phyloP scores from a whole-genome alignment of 1,284 basidiomycete species.

The Gomphus sp. region DNA sequence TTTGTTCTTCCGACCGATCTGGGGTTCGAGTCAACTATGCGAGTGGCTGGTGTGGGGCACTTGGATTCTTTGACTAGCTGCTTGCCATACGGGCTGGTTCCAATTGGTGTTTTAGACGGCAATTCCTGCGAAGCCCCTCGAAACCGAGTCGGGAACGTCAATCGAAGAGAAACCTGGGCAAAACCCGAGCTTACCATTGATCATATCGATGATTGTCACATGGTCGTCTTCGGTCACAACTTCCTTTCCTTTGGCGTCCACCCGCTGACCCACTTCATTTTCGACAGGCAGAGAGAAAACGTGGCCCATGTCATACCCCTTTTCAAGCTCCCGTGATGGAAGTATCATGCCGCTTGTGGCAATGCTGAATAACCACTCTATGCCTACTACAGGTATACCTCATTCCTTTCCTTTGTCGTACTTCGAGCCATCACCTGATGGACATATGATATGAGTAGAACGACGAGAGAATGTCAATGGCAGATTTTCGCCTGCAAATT shows the following conservation, averaged over 20 bases:
- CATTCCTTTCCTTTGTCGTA: conserved; percentile 67
- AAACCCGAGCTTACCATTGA: conserved; percentile 6
- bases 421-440: conserved; percentile 55
- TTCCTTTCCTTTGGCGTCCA: neutral
- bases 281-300: neutral
- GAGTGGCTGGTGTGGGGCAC: too few species aligned
- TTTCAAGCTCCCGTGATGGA: conserved; percentile 19
- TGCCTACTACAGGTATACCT: conserved; percentile 51
- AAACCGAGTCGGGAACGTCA: conserved; percentile 7
- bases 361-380: conserved; percentile 53
- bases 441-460: conserved; percentile 67
- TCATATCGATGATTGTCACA: conserved; percentile 8
- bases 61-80: too few species aligned
- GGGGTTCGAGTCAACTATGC: too few species aligned
- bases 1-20: too few species aligned
- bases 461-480: conserved; percentile 49
- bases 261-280: neutral
- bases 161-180: neutral
- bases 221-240: neutral
- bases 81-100: too few species aligned
- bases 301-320: conserved; percentile 7
- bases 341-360: conserved; percentile 38
- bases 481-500: conserved; percentile 39
- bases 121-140: conserved; percentile 1
- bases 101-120: too few species aligned